A percentile compares a stretch with the other conserved stretches of the same genome.
These are phyloP conservation scores for Wickerhamomyces subpelliculosus DNA, from an alignment of 805 yeast genomes.

Conservation along the genomic window DNA sequence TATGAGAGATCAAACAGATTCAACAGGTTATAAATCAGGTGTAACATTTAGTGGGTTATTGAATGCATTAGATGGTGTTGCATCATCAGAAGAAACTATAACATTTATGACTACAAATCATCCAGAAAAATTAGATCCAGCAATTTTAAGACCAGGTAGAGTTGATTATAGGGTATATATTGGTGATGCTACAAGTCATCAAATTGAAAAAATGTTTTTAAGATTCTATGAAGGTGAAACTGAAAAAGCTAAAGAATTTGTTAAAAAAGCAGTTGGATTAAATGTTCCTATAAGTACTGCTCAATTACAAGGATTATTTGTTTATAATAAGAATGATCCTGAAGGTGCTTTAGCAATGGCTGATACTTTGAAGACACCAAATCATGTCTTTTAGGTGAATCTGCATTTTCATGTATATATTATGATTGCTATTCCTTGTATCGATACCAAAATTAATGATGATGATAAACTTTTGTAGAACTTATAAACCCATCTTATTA, in stretches of 20 bases:
- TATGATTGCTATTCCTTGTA: no score
- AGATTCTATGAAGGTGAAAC: slow-evolving; percentile 70
- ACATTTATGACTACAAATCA: slow-evolving; percentile 99
- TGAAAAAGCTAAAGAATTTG: slow-evolving; percentile 43
- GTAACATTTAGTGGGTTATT: slow-evolving; percentile 93
- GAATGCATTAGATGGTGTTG: slow-evolving; percentile 95
- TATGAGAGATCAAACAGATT: slow-evolving; percentile 67
- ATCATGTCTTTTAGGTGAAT: slow-evolving; percentile 25
- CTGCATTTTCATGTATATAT: no score
- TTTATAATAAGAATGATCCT: slow-evolving; percentile 82
- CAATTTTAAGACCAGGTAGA: slow-evolving; percentile 90
- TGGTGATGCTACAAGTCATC: slow-evolving; percentile 81
- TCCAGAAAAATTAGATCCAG: slow-evolving; percentile 90
- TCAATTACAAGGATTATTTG: slow-evolving; percentile 91
- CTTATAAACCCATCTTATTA: no score
- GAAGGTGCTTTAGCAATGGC: slow-evolving; percentile 66
- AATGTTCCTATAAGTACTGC: slow-evolving; percentile 76
- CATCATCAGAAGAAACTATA: slow-evolving; percentile 92
- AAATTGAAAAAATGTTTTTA: slow-evolving; percentile 76
- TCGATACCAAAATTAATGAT: background rate
- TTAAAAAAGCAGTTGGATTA: slow-evolving; percentile 33
- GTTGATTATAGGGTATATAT: slow-evolving; percentile 78
- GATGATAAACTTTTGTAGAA: no score
- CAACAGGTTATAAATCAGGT: slow-evolving; percentile 75
- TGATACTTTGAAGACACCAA: slow-evolving; percentile 25